Conservation (phyloP, 2,329 filamentous ascomycete species). For the Colletotrichum neosansevieriae region DNA sequence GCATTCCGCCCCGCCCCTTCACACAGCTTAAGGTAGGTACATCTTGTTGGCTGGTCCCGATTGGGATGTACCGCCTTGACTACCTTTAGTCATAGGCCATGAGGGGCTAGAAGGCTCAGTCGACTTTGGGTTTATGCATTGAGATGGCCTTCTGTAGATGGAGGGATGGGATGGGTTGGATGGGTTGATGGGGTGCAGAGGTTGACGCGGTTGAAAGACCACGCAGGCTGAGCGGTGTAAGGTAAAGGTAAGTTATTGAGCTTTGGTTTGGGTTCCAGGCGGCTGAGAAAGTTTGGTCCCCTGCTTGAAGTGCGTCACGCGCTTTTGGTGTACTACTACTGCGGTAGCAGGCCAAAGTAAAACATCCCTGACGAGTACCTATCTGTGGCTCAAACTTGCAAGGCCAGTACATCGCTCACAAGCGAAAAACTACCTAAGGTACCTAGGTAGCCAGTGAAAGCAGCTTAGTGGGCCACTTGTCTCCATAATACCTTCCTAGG, state of each 20-base stretch:
- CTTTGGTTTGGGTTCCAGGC: conserved; percentile 24
- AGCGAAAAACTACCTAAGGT: too few relatives aligned
- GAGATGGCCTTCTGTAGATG: background rate
- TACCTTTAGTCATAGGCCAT: conserved; percentile 1
- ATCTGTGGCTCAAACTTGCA: too few relatives aligned
- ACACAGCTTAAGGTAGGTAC: background rate
- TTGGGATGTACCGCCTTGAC: conserved; percentile 30
- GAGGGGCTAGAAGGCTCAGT: conserved; percentile 15
- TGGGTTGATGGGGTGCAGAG: background rate
- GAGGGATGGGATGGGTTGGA: background rate
- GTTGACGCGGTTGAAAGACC: background rate
- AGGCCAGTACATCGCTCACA: too few relatives aligned
- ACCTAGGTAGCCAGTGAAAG: too few relatives aligned
- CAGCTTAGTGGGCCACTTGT: too few relatives aligned
- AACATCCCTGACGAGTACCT: too few relatives aligned
- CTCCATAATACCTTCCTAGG: too few relatives aligned
- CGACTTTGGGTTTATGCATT: conserved; percentile 17
- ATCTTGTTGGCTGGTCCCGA: conserved; percentile 8
- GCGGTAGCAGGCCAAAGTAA: too few relatives aligned
- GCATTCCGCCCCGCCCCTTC: conserved; percentile 32
- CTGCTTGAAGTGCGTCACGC: too few relatives aligned
- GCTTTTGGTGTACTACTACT: too few relatives aligned
- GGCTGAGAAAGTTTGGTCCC: conserved; percentile 33
- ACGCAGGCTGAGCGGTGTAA: conserved; percentile 26
- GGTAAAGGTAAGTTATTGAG: conserved; percentile 14